Base-by-base conservation (phyloP, 2,329 filamentous ascomycete genomes). In the Lachnellula subtilissima region DNA sequence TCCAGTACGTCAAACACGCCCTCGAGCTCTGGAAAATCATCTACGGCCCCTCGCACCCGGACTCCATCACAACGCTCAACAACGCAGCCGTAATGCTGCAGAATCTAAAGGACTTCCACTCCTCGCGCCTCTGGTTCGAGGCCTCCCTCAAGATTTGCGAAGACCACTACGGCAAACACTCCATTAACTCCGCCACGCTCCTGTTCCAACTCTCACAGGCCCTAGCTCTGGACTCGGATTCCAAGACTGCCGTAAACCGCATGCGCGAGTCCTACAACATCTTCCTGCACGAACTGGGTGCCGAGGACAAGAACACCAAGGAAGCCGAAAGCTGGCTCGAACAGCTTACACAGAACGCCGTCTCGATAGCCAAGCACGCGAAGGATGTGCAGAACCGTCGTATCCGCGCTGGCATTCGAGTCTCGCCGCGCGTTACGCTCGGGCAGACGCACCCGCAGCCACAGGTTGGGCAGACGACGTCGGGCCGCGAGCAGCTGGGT, bases 11-110 rank as follows among this genome's bases (percentile, higher is more conserved):
- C 62, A 90, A 89, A 71, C 94, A 99, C 71, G 94, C 94, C 6
- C 82, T 99, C 64, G 87, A 94, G 70, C 79, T 99, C 60, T 97
- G 93, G 93, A 97, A 96, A 78, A 83, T 97, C 66, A 93, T 97
- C 67, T 99, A 97, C 70, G 94, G 94, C 35, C 78, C 87, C 32
- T 88, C 91, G 67, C 94, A 99, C 74, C 94, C 94, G 3, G 94
- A 99, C 75, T 96, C 91, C 8, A 97, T 99, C 74, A 99, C 95
- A 8, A 97, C 94, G 15, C 88, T 97, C 74, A 99, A 97, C 82
- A 99, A 99, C 69, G 93, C 91, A 19, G 94, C 94, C 7, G 94
- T 99, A 58, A 99, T 99, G 94, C 84, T 99, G 56, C 94, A 99
- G 74, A 87, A 91, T 54, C 82, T 97, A 66, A 96, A 97, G 79